Conservation (phyloP, 345 rosid genomes). For the Eucalyptus polybractea region DNA sequence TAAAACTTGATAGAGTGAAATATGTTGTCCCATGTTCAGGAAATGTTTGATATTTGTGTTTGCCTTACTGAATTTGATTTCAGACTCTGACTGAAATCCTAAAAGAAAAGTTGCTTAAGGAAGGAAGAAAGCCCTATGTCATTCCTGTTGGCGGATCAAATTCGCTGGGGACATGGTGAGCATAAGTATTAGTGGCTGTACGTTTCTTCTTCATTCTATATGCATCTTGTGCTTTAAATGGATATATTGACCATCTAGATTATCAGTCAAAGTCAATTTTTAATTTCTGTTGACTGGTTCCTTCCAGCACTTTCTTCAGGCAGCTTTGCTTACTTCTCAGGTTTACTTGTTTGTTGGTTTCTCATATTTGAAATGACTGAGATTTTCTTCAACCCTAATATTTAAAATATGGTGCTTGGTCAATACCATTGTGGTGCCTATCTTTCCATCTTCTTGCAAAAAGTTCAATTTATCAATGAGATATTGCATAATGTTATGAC, state of each 20-base stretch:
- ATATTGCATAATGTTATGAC: not conserved
- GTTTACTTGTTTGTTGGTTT: not conserved
- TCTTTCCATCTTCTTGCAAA: not conserved
- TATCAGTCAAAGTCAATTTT: not conserved
- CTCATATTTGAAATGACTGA: not conserved
- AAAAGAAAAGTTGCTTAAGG: conserved; percentile 63
- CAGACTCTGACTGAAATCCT: conserved; percentile 64
- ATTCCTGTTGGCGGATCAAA: conserved; percentile 96
- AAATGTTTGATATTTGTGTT: not conserved
- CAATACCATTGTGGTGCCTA: not conserved
- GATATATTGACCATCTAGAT: not conserved
- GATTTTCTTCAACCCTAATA: not conserved
- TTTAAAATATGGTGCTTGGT: not conserved
- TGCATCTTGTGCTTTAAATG: not conserved
- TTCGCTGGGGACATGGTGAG: conserved; percentile 93
- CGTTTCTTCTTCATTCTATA: not conserved
- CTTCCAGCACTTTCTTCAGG: not conserved
- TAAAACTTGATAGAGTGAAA: not conserved
- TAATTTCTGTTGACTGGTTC: not conserved
- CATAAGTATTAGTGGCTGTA: not conserved
- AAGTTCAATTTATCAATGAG: not conserved
- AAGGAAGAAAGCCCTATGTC: conserved; percentile 85
- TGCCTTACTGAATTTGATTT: not conserved
- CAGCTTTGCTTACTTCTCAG: not conserved
- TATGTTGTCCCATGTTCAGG: not conserved